These are phyloP conservation scores for Blastocystis sp. DNA, from an alignment of 352 stramenopile genomes.

Conservation along the genomic window DNA sequence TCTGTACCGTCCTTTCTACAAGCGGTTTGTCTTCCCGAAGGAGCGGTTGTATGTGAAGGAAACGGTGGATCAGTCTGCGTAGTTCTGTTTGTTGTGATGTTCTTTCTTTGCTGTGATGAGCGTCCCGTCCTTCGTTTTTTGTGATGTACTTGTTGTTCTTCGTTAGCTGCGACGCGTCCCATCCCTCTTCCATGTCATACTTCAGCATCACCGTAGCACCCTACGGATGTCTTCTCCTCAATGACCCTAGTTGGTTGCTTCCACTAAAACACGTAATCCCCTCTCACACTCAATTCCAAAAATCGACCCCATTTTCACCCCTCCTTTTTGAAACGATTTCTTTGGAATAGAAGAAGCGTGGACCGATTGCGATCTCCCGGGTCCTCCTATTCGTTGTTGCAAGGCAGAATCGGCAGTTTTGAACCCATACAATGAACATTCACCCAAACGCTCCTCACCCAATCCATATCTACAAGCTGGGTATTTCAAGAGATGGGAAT, in stretches of 20 bases:
- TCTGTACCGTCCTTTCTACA: constrained; percentile 45
- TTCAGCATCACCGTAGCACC: no score
- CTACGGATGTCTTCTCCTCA: no score
- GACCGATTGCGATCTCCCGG: not conserved
- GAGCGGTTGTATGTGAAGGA: not conserved
- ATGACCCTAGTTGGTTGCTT: no score
- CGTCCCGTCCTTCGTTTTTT: no score
- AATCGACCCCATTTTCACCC: not conserved
- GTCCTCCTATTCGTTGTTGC: no score
- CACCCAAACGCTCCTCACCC: constrained; percentile 26
- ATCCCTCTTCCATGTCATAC: no score
- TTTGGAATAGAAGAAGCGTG: not conserved
- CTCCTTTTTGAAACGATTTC: not conserved
- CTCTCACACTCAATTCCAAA: no score
- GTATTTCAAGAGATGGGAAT: constrained; percentile 3
- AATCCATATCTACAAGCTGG: constrained; percentile 53
- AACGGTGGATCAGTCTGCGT: not conserved
- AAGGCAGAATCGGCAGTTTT: not conserved
- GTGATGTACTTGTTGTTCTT: no score
- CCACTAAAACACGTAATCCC: no score
- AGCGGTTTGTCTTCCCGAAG: constrained; percentile 11
- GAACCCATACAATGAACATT: constrained; percentile 21
- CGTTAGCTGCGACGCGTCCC: no score
- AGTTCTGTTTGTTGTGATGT: not conserved
- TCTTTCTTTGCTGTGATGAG: no score